Percentiles rank a stretch among this genome's conserved stretches.
These are phyloP conservation scores for Scolecobasidium constrictum DNA, from an alignment of 2,329 filamentous ascomycete genomes.

Conservation along the genomic window DNA sequence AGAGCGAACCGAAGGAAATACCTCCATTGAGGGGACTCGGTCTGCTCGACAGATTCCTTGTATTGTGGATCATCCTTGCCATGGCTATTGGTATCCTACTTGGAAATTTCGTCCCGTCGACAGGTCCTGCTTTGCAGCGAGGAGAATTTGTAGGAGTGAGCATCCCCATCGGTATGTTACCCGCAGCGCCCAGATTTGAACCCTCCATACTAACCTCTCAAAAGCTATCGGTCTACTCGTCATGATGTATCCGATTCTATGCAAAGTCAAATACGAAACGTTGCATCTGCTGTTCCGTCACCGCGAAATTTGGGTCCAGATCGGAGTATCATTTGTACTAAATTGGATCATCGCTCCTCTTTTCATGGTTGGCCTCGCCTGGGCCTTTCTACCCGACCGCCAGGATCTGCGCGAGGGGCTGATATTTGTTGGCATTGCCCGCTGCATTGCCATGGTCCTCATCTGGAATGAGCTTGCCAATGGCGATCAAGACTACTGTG, in stretches of 20 bases:
- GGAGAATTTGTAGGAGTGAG: constrained; percentile 64
- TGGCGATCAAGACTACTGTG: constrained; percentile 74
- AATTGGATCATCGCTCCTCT: constrained; percentile 81
- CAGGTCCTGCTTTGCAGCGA: constrained; percentile 51
- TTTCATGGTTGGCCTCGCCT: constrained; percentile 65
- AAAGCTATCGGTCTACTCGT: constrained; percentile 67
- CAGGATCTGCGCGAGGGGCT: constrained; percentile 48
- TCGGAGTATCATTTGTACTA: constrained; percentile 62
- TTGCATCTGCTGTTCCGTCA: constrained; percentile 55
- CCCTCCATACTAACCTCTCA: background rate
- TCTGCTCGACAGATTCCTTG: constrained; percentile 30
- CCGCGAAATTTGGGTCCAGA: constrained; percentile 61
- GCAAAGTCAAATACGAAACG: constrained; percentile 71
- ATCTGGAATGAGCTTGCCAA: constrained; percentile 72
- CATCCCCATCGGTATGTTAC: constrained; percentile 48
- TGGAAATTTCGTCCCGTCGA: constrained; percentile 60
- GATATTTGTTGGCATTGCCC: constrained; percentile 71
- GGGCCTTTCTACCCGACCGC: constrained; percentile 39
- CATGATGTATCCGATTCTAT: constrained; percentile 93
- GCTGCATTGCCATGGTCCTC: constrained; percentile 78
- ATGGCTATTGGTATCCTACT: constrained; percentile 67
- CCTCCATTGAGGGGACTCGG: constrained; percentile 8
- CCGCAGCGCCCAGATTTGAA: background rate
- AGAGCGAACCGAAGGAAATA: constrained; percentile 3
- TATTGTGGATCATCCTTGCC: constrained; percentile 61